Evolutionary conservation across 495 filamentous ascomycete genomes (phyloP), one percentile per base, ranked within the genome.

Genomic region (Aspergillus bertholletiae): DNA sequence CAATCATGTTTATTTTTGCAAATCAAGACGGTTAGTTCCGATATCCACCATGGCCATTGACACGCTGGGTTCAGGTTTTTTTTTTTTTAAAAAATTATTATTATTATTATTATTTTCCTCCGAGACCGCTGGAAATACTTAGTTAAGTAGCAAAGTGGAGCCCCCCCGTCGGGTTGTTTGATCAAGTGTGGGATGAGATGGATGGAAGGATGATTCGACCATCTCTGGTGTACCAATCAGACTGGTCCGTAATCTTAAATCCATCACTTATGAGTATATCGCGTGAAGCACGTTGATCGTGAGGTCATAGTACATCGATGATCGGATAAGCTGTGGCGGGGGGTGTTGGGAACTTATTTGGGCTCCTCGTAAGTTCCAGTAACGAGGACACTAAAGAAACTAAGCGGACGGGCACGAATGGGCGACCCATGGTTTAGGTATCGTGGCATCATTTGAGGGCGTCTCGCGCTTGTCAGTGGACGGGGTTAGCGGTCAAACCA

Each of bases 1-100:
- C 61, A 61, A 61, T 62, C 58, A 51, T 57, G 56, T 43, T 51
- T 32, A 28, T 40, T 37, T 37, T 17, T 34, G 6, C 13, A n/a
- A 15, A n/a, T n/a, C n/a, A n/a, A n/a, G n/a, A n/a, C n/a, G n/a
- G n/a, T n/a, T n/a, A n/a, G n/a, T n/a, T n/a, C n/a, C n/a, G n/a
- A n/a, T n/a, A n/a, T n/a, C n/a, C n/a, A n/a, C n/a, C n/a, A n/a
- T n/a, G n/a, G n/a, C n/a, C n/a, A n/a, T n/a, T 32, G 13, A 32
- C 30, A 11, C 8, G 3, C 13, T 32, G 2, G 30, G 30, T 11
- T 11, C 13, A 12, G 30, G 2, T 9, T 32, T 32, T 5, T 32
- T 32, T 11, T 32, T 32, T 32, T 40, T 40, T 39, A n/a, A n/a
- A n/a, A n/a, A n/a, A n/a, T n/a, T n/a, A n/a, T n/a, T n/a, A n/a